Conservation (phyloP, 441 rosid species). For the Cnidoscolus chayamansa region DNA sequence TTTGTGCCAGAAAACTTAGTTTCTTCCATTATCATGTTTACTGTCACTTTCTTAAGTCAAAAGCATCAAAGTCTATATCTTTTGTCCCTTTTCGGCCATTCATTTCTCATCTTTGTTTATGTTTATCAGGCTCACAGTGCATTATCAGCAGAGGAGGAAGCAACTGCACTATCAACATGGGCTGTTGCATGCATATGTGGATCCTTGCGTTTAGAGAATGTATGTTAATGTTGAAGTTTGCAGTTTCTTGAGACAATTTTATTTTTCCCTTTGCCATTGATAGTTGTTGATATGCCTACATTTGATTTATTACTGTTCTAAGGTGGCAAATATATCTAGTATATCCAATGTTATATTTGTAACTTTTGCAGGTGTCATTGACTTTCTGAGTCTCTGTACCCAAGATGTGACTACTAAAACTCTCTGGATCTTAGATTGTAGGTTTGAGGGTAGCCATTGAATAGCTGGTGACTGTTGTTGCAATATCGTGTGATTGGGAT, state of each 20-base stretch:
- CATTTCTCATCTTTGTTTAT: conserved; percentile 27
- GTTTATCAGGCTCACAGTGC: conserved; percentile 64
- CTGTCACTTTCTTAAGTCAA: neutral
- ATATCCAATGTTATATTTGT: neutral
- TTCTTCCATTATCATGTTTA: conserved; percentile 1
- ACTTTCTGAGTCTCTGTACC: no score
- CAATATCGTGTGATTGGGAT: neutral
- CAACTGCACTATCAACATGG: conserved; percentile 82
- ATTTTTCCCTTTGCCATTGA: neutral
- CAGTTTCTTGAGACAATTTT: neutral
- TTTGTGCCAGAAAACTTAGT: conserved; percentile 6
- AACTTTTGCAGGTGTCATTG: neutral
- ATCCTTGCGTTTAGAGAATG: conserved; percentile 85
- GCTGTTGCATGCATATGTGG: conserved; percentile 90
- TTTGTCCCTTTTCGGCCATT: conserved; percentile 6
- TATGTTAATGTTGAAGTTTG: conserved; percentile 29
- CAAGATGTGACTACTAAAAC: neutral
- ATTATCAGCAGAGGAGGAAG: conserved; percentile 85
- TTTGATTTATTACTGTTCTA: neutral
- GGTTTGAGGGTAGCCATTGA: neutral
- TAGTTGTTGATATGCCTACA: neutral
- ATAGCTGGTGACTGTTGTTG: no score
- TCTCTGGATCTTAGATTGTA: neutral
- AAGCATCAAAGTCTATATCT: neutral
- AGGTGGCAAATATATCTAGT: neutral